Base-by-base conservation (phyloP, 2,329 filamentous ascomycete genomes). In the Periglandula ipomoeae region DNA sequence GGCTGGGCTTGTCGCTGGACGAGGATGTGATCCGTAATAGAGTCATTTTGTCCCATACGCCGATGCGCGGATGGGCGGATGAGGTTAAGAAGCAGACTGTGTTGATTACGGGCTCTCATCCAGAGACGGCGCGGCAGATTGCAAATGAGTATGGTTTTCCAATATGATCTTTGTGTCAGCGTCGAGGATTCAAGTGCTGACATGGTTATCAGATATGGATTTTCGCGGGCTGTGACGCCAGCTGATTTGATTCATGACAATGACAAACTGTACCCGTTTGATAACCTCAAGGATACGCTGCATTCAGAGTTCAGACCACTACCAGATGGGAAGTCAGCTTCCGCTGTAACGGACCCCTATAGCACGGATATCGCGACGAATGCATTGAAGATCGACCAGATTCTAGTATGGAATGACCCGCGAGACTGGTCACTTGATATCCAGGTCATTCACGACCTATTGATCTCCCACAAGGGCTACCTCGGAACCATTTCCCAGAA, bases 371-470 rank as follows among this genome's bases (percentile, higher is more conserved):
- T 66, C 53, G 68, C 52, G 46, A 60, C 48, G 0, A 60, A 70
- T 9, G 66, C 73, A 9, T 74, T 91, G 43, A 89, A 88, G 58
- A 85, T 98, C 56, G 89, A 95, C 61, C 89, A 90, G 24, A 81
- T 97, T 24, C 85, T 97, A 59, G 85, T 96, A 6, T 96, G 91
- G 75, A 95, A 95, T 64, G 93, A 97, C 66, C 90, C 93, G 3
- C 81, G 93, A 49, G 93, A 98, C 70, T 98, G 93, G 93, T 89
- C 87, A 1, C 76, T 96, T 9, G 91, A 97, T 65, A 81, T 82
- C 2, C 87, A 95, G 62, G 71, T 97, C 57, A 85, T 97, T 50
- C 61, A 85, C 47, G 93, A 98, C 65, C 70, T 95, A 10, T 71
- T 97, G 6, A 74, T 95, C 37, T 95, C 90, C 0, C 73, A 79